These are phyloP conservation scores for Kwoniella sp. DNA, from an alignment of 768 basidiomycete species.

Conservation along the genomic window DNA sequence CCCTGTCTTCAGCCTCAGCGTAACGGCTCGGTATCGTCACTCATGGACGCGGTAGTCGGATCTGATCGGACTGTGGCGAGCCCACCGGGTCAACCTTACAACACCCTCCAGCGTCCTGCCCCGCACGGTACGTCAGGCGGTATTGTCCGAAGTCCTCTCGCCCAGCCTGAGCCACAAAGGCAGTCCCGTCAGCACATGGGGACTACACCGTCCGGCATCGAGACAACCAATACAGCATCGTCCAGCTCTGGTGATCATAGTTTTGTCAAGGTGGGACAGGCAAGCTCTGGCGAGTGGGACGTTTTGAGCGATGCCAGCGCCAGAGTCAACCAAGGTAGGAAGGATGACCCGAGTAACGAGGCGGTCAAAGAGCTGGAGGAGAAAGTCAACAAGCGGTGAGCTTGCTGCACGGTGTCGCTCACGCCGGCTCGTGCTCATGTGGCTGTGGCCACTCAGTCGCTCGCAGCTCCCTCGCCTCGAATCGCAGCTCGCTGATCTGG, in stretches of 20 bases:
- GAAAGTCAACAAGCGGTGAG: slow-evolving; percentile 39
- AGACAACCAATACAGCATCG: too few relatives aligned
- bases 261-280: too few relatives aligned
- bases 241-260: too few relatives aligned
- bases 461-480: slow-evolving; percentile 36
- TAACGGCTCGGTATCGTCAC: slow-evolving; percentile 8
- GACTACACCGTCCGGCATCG: too few relatives aligned
- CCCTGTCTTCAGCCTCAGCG: slow-evolving; percentile 4
- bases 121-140: slow-evolving; percentile 1
- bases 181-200: not conserved
- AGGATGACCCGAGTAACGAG: slow-evolving; percentile 7
- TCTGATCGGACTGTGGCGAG: not conserved
- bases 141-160: not conserved
- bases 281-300: slow-evolving; percentile 20
- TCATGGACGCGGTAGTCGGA: slow-evolving; percentile 19
- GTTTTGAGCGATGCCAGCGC: slow-evolving; percentile 23
- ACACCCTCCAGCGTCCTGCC: slow-evolving; percentile 1
- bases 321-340: slow-evolving; percentile 19
- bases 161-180: not conserved
- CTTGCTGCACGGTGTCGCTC: not conserved
- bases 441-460: slow-evolving; percentile 1
- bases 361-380: slow-evolving; percentile 31
- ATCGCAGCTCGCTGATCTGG: slow-evolving; percentile 26
- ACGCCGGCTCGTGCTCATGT: not conserved
- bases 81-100: too few relatives aligned